These are phyloP conservation scores for Sequoia sempervirens DNA, from an alignment of 75 land plant species.

Conservation along the genomic window DNA sequence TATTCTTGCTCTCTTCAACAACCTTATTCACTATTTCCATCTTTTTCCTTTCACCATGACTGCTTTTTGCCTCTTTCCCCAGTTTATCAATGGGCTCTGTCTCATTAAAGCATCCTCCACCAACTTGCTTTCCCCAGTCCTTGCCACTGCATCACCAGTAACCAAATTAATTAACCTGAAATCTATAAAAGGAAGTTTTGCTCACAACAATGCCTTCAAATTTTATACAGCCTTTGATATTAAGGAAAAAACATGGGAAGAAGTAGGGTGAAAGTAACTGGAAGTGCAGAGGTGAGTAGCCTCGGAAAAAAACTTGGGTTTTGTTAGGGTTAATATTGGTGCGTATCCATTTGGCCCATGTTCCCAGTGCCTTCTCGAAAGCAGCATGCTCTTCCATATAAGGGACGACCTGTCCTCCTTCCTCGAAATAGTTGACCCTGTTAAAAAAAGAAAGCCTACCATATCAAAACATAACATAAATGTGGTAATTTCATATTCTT, in stretches of 20 bases:
- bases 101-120: conserved; percentile 61
- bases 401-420: neutral
- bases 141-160: conserved; percentile 26
- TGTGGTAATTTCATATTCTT: too few relatives aligned
- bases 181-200: neutral
- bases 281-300: conserved; percentile 42
- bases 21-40: conserved; percentile 24
- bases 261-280: conserved; percentile 11
- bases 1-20: conserved; percentile 13
- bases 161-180: neutral
- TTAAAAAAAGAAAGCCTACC: neutral
- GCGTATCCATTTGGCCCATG: conserved; percentile 72
- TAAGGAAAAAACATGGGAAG: neutral
- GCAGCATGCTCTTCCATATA: conserved; percentile 59
- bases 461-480: neutral
- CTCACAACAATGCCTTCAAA: too few relatives aligned
- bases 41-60: conserved; percentile 14
- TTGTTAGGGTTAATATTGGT: conserved; percentile 39
- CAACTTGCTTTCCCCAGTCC: conserved; percentile 42
- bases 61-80: conserved; percentile 30
- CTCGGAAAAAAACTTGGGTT: conserved; percentile 42
- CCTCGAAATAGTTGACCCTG: conserved; percentile 11
- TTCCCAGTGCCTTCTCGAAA: conserved; percentile 42
- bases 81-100: conserved; percentile 34
- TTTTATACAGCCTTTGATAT: too few relatives aligned